Conservation (phyloP, 768 basidiomycete species). For the Myochromella boudieri region DNA sequence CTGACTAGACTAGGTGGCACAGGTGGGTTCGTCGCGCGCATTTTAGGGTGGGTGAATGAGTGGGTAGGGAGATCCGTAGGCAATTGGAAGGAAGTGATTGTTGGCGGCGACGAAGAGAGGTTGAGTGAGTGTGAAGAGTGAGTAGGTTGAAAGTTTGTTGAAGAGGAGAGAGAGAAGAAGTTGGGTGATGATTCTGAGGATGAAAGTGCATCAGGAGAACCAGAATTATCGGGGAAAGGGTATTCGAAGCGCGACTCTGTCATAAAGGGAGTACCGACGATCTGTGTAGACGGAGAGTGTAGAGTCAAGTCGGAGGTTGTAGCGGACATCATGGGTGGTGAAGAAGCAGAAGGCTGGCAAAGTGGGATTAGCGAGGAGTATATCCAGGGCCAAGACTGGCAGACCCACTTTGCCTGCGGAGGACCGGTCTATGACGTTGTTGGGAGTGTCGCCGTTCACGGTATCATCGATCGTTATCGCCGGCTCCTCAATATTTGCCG, state of each 20-base stretch:
- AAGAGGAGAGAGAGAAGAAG: conserved; percentile 11
- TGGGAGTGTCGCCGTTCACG: conserved; percentile 1
- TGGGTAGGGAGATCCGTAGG: conserved; percentile 12
- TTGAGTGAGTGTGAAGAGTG: conserved; percentile 6
- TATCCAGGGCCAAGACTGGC: conserved; percentile 3
- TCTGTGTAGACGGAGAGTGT: conserved; percentile 27
- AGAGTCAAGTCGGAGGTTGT: conserved; percentile 8
- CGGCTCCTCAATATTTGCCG: not conserved
- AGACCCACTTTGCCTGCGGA: not conserved
- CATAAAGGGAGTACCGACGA: conserved; percentile 34
- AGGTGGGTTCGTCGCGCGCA: conserved; percentile 22
- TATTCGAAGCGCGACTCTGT: conserved; percentile 30
- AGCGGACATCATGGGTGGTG: not conserved
- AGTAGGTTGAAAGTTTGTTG: conserved; percentile 3
- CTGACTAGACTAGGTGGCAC: conserved; percentile 28
- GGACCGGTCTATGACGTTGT: conserved; percentile 11
- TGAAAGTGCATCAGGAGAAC: conserved; percentile 1
- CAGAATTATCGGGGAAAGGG: conserved; percentile 24
- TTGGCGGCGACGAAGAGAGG: conserved; percentile 15
- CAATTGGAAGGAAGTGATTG: conserved; percentile 9
- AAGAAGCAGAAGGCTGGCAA: not conserved
- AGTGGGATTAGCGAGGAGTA: not conserved
- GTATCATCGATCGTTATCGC: conserved; percentile 5
- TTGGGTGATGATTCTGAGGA: conserved; percentile 7
- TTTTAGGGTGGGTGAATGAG: conserved; percentile 23